phyloP scores from a whole-genome alignment of 2,329 filamentous ascomycete genomes.

The Microdochium paspali region DNA sequence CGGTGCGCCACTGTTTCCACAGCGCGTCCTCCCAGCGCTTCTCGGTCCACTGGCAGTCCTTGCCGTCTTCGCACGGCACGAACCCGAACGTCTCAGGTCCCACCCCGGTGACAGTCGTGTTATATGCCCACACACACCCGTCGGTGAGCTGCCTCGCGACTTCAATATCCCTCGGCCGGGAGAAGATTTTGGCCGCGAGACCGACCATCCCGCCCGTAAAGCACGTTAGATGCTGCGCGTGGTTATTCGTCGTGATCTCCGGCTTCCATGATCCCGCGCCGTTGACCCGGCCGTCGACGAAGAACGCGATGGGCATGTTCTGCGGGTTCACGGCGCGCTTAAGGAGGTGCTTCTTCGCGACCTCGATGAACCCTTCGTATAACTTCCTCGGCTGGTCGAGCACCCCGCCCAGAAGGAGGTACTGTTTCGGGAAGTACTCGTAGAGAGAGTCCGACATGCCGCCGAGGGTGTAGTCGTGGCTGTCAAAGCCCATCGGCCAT shows the following conservation, averaged over 20 bases:
- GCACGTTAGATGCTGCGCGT: slow-evolving; percentile 48
- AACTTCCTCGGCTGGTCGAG: slow-evolving; percentile 37
- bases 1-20: slow-evolving; percentile 15
- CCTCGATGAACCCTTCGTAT: slow-evolving; percentile 33
- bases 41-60: slow-evolving; percentile 20
- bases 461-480: slow-evolving; percentile 45
- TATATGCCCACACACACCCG: slow-evolving; percentile 57
- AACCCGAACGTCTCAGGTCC: slow-evolving; percentile 51
- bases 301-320: slow-evolving; percentile 34
- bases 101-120: slow-evolving; percentile 44
- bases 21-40: slow-evolving; percentile 14
- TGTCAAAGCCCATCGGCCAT: slow-evolving; percentile 42
- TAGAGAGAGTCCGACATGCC: slow-evolving; percentile 49
- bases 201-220: slow-evolving; percentile 59
- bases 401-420: slow-evolving; percentile 55
- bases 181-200: slow-evolving; percentile 49
- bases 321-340: slow-evolving; percentile 31
- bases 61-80: slow-evolving; percentile 23
- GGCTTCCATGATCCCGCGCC: slow-evolving; percentile 11
- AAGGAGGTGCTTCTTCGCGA: slow-evolving; percentile 34
- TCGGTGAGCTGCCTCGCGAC: slow-evolving; percentile 50
- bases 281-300: slow-evolving; percentile 32
- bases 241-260: slow-evolving; percentile 17
- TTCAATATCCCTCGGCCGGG: slow-evolving; percentile 42
- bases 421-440: slow-evolving; percentile 59